These are phyloP conservation scores for Fusarium kyushuense DNA, from an alignment of 2,329 filamentous ascomycete genomes.

Conservation along the genomic window DNA sequence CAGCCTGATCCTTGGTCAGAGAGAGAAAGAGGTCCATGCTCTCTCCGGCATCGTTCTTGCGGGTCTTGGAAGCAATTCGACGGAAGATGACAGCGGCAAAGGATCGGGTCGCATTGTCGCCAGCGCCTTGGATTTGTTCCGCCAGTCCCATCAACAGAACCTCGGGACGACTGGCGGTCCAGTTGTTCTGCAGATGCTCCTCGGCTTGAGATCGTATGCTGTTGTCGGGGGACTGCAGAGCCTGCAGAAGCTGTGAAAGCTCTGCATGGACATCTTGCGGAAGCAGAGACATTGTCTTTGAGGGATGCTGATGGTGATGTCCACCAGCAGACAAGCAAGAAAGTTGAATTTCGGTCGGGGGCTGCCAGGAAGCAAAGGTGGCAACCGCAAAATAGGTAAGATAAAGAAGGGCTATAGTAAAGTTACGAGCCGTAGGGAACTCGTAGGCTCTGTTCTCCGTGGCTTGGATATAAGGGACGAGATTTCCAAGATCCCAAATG, in stretches of 20 bases:
- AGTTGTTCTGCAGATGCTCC: constrained; percentile 90
- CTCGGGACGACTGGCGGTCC: constrained; percentile 84
- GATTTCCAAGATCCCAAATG: constrained; percentile 44
- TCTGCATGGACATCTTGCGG: constrained; percentile 86
- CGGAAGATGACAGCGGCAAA: constrained; percentile 96
- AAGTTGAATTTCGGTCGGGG: constrained; percentile 28
- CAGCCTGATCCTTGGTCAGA: constrained; percentile 77
- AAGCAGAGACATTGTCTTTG: constrained; percentile 80
- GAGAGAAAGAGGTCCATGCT: constrained; percentile 88
- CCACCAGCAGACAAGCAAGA: constrained; percentile 48
- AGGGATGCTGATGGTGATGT: constrained; percentile 47
- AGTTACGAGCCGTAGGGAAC: constrained; percentile 39
- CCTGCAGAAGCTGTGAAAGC: constrained; percentile 87
- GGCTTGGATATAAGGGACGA: constrained; percentile 37
- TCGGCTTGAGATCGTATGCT: constrained; percentile 85
- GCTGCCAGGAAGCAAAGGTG: constrained; percentile 9
- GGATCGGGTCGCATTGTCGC: constrained; percentile 82
- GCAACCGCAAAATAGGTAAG: neutral
- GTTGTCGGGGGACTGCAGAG: constrained; percentile 92
- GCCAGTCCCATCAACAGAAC: constrained; percentile 92
- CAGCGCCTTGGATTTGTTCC: constrained; percentile 87
- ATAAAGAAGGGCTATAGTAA: constrained; percentile 9
- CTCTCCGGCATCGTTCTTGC: constrained; percentile 78
- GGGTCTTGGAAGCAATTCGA: constrained; percentile 88
- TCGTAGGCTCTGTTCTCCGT: constrained; percentile 38